Conservation (phyloP, 441 rosid species). For the Adansonia rubrostipa region DNA sequence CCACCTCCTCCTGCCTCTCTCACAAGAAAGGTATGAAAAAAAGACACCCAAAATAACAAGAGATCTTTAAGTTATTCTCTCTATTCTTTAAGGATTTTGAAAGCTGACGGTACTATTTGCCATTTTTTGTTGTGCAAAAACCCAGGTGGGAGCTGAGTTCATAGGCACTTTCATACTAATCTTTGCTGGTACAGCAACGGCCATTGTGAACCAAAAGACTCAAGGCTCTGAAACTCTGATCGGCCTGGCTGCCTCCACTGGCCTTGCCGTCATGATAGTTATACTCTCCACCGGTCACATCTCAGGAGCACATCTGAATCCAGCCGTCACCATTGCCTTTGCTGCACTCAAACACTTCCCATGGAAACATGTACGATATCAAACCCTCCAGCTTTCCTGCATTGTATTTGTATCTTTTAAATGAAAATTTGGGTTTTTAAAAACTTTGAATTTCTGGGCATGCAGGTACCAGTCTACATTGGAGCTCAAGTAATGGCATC, state of each 20-base stretch:
- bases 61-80: neutral
- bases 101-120: neutral
- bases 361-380: conserved; percentile 69
- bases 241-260: conserved; percentile 74
- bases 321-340: conserved; percentile 75
- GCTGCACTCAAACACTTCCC: conserved; percentile 85
- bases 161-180: conserved; percentile 80
- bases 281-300: conserved; percentile 86
- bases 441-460: conserved; percentile 23
- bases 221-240: conserved; percentile 73
- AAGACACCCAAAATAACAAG: neutral
- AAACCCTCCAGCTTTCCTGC: neutral
- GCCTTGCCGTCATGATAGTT: conserved; percentile 81
- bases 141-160: conserved; percentile 89
- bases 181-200: conserved; percentile 79
- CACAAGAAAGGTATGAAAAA: conserved; percentile 62
- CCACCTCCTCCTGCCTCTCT: conserved; percentile 75
- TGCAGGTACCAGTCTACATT: conserved; percentile 69
- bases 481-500: conserved; percentile 82
- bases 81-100: neutral
- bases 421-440: neutral
- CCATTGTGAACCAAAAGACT: conserved; percentile 84
- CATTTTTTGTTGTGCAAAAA: neutral
- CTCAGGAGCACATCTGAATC: conserved; percentile 96
- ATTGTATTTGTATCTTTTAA: neutral